phyloP scores from a whole-genome alignment of 129 eudicot genomes.

The Dittrichia graveolens region DNA sequence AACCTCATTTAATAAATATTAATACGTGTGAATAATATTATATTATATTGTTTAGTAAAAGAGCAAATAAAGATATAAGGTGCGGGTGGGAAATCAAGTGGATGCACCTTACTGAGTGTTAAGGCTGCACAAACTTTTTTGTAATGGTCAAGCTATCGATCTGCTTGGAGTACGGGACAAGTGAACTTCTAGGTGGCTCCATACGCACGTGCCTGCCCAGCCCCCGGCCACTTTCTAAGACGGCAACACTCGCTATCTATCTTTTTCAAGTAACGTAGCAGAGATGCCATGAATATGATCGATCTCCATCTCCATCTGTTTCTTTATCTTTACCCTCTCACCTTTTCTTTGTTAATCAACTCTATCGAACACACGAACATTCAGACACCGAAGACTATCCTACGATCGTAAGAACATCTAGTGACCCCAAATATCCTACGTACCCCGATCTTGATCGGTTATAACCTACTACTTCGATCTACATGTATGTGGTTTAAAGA shows the following conservation, averaged over 20 bases:
- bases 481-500: too few species aligned
- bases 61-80: slow-evolving; percentile 19
- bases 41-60: neutral
- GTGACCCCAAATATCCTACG: too few species aligned
- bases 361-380: too few species aligned
- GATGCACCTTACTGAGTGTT: slow-evolving; percentile 20
- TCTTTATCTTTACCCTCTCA: too few species aligned
- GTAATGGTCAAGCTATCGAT: slow-evolving; percentile 30
- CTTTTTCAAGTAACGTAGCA: too few species aligned
- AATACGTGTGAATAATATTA: neutral
- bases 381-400: too few species aligned
- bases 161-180: slow-evolving; percentile 36
- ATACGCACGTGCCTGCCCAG: slow-evolving; percentile 22
- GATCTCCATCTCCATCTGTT: too few species aligned
- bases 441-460: too few species aligned
- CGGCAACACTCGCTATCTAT: neutral
- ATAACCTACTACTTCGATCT: too few species aligned
- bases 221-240: neutral
- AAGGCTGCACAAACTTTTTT: slow-evolving; percentile 43
- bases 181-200: slow-evolving; percentile 30
- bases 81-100: slow-evolving; percentile 14
- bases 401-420: too few species aligned
- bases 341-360: too few species aligned
- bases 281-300: too few species aligned
- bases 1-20: neutral